phyloP scores from a whole-genome alignment of 768 basidiomycete species.

The Tricholomella constricta region DNA sequence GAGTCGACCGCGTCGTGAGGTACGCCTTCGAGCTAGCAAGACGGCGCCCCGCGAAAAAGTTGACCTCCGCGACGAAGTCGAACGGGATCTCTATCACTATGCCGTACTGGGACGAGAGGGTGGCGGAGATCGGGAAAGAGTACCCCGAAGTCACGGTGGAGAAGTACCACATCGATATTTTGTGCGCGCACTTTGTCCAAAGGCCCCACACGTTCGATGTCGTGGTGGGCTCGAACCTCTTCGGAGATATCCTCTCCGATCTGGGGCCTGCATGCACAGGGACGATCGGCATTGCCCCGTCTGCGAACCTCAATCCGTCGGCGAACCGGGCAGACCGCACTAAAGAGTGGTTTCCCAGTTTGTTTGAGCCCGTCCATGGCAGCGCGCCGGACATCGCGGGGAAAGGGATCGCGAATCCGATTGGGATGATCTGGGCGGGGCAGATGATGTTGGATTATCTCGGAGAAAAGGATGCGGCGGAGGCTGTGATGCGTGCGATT shows the following conservation, averaged over 20 bases:
- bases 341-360: constrained; percentile 44
- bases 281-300: constrained; percentile 58
- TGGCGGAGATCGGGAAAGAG: constrained; percentile 49
- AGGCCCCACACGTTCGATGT: constrained; percentile 56
- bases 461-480: constrained; percentile 42
- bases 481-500: constrained; percentile 41
- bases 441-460: constrained; percentile 54
- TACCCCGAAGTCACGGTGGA: constrained; percentile 53
- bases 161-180: constrained; percentile 53
- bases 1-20: constrained; percentile 49
- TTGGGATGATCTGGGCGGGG: constrained; percentile 58
- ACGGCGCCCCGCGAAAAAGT: constrained; percentile 46
- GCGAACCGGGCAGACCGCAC: constrained; percentile 33
- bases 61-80: constrained; percentile 59
- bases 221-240: constrained; percentile 56
- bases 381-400: constrained; percentile 61
- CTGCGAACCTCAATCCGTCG: constrained; percentile 49
- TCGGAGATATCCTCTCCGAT: constrained; percentile 59
- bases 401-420: constrained; percentile 53
- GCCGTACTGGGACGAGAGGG: constrained; percentile 50
- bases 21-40: constrained; percentile 57
- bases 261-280: constrained; percentile 56
- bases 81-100: too few relatives aligned
- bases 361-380: constrained; percentile 60
- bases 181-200: constrained; percentile 46